Evolutionary conservation across 768 basidiomycete genomes (phyloP).

Genomic region (Termitomyces sp.): DNA sequence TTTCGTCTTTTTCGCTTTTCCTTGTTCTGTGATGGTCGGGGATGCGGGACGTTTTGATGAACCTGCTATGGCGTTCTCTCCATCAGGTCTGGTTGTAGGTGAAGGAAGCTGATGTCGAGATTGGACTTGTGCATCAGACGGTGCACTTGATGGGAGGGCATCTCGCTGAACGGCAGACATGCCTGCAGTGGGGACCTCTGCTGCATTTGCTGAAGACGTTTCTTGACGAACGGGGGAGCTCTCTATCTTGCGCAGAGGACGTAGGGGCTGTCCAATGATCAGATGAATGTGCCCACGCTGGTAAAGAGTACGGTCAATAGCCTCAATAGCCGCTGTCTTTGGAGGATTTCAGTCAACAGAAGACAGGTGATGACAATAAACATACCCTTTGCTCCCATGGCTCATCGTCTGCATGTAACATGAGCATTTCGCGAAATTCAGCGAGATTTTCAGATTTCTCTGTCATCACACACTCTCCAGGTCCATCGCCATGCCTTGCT

Average conservation of each 20-base stretch:
- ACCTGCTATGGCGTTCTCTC: conserved; percentile 11
- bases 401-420: conserved; percentile 65
- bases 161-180: background rate
- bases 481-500: conserved; percentile 42
- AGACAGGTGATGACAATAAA: conserved; percentile 14
- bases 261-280: conserved; percentile 63
- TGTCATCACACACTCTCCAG: conserved; percentile 60
- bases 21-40: conserved; percentile 23
- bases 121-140: background rate
- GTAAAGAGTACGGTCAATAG: conserved; percentile 66
- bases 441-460: conserved; percentile 63
- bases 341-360: conserved; percentile 11
- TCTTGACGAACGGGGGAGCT: background rate
- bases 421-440: conserved; percentile 66
- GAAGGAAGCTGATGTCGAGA: background rate
- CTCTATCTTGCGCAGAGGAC: conserved; percentile 39
- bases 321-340: conserved; percentile 58
- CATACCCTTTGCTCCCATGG: conserved; percentile 61
- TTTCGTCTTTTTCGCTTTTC: conserved; percentile 35
- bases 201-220: background rate
- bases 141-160: background rate
- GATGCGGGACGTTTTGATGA: conserved; percentile 38
- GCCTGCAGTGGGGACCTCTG: background rate
- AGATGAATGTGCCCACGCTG: conserved; percentile 54
- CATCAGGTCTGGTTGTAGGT: background rate